Conservation (phyloP, 2,329 filamentous ascomycete genomes). For the Plenodomus biglobosus region DNA sequence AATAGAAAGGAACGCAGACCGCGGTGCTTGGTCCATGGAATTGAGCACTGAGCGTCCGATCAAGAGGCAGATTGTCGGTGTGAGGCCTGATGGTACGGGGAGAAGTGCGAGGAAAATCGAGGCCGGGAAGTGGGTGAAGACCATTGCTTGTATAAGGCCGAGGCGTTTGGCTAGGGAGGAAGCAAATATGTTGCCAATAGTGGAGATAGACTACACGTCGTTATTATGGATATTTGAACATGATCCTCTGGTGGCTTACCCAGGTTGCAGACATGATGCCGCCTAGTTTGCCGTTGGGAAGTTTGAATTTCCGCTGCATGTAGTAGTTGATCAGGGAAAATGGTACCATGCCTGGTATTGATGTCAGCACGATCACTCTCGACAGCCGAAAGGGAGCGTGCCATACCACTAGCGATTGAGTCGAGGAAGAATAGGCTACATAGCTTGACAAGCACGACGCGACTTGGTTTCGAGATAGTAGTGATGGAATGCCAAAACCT, state of each 20-base stretch:
- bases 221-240: not conserved
- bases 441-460: slow-evolving; percentile 60
- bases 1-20: slow-evolving; percentile 39
- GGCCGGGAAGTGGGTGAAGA: slow-evolving; percentile 41
- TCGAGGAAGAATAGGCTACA: slow-evolving; percentile 70
- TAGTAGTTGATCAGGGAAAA: slow-evolving; percentile 54
- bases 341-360: slow-evolving; percentile 45
- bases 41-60: slow-evolving; percentile 36
- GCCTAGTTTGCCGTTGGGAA: slow-evolving; percentile 57
- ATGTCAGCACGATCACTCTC: not conserved
- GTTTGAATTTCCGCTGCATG: slow-evolving; percentile 59
- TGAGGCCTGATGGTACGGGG: slow-evolving; percentile 25
- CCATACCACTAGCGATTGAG: slow-evolving; percentile 68
- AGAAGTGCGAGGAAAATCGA: slow-evolving; percentile 41
- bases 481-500: slow-evolving; percentile 47
- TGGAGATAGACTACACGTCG: slow-evolving; percentile 30
- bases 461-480: slow-evolving; percentile 59
- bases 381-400: not conserved
- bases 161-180: slow-evolving; percentile 62
- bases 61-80: slow-evolving; percentile 35
- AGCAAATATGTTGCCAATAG: slow-evolving; percentile 35
- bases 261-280: slow-evolving; percentile 55
- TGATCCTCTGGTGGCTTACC: slow-evolving; percentile 12
- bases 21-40: slow-evolving; percentile 45
- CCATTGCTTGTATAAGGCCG: slow-evolving; percentile 53